Evolutionary conservation across 805 yeast species (phyloP).

Genomic region (Teunomyces atbi): DNA sequence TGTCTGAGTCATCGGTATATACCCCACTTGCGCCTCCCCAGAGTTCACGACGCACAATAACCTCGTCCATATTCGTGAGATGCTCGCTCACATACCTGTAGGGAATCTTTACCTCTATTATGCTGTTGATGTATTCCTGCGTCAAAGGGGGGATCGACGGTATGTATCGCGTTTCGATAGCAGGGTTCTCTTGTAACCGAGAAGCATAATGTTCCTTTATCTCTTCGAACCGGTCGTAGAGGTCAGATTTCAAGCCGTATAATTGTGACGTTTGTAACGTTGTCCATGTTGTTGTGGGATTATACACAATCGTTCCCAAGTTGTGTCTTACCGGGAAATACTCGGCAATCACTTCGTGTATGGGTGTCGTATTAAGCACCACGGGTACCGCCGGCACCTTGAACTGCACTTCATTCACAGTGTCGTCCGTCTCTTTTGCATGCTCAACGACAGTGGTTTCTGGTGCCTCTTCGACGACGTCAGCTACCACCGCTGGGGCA

Average conservation of each 20-base stretch:
- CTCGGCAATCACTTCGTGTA: conserved; percentile 21
- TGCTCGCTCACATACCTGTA: conserved; percentile 32
- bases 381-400: conserved; percentile 5
- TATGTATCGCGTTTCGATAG: conserved; percentile 24
- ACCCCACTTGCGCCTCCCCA: conserved; percentile 86
- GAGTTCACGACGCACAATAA: conserved; percentile 39
- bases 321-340: conserved; percentile 30
- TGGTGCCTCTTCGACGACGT: neutral
- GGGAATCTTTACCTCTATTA: conserved; percentile 60
- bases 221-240: conserved; percentile 25
- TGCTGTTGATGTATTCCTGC: conserved; percentile 40
- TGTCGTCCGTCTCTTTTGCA: neutral
- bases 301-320: conserved; percentile 47
- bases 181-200: conserved; percentile 12
- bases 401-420: neutral
- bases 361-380: conserved; percentile 16
- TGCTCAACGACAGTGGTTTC: neutral
- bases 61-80: conserved; percentile 26
- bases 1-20: conserved; percentile 91
- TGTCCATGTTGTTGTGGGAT: conserved; percentile 51
- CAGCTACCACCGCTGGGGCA: neutral
- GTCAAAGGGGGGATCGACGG: conserved; percentile 40
- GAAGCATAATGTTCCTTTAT: conserved; percentile 18
- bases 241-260: conserved; percentile 30
- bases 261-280: conserved; percentile 29